Percentiles rank a stretch among this genome's conserved stretches.
Conservation (phyloP, 148 eudicot genomes). For the Chenopodium berlandieri region DNA sequence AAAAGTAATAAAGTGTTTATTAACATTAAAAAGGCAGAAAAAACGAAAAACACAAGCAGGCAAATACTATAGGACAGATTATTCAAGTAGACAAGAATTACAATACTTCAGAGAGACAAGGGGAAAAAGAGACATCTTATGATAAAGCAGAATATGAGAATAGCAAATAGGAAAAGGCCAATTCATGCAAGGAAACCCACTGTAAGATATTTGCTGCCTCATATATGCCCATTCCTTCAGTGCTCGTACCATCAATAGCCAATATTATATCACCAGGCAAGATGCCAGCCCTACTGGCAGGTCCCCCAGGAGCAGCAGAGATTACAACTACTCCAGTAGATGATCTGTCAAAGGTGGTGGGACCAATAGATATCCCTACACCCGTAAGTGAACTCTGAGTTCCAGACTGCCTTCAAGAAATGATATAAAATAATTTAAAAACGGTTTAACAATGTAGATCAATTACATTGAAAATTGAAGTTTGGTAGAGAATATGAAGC, state of each 20-base stretch:
- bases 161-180: slow-evolving; percentile 6
- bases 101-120: slow-evolving; percentile 5
- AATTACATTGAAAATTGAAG: background rate
- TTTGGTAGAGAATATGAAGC: background rate
- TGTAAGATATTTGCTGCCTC: slow-evolving; percentile 96
- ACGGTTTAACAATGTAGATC: slow-evolving; percentile 1
- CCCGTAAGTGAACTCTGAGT: slow-evolving; percentile 91
- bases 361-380: slow-evolving; percentile 92
- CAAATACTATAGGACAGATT: background rate
- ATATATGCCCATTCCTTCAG: slow-evolving; percentile 81
- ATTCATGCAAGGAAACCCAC: slow-evolving; percentile 45
- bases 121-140: background rate
- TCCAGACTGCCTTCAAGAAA: slow-evolving; percentile 97
- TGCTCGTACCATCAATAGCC: slow-evolving; percentile 69
- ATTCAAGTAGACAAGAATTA: background rate
- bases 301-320: slow-evolving; percentile 89
- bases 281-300: slow-evolving; percentile 84
- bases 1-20: background rate
- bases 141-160: slow-evolving; percentile 11
- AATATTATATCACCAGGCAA: slow-evolving; percentile 77
- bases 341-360: slow-evolving; percentile 51
- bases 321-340: slow-evolving; percentile 72
- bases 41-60: background rate
- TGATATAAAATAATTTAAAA: slow-evolving; percentile 31
- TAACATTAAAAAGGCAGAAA: background rate